Evolutionary conservation across 192 early-diverging fungal genomes (phyloP), one percentile per base, ranked within the genome.

Genomic region (Martensiomyces pterosporus): DNA sequence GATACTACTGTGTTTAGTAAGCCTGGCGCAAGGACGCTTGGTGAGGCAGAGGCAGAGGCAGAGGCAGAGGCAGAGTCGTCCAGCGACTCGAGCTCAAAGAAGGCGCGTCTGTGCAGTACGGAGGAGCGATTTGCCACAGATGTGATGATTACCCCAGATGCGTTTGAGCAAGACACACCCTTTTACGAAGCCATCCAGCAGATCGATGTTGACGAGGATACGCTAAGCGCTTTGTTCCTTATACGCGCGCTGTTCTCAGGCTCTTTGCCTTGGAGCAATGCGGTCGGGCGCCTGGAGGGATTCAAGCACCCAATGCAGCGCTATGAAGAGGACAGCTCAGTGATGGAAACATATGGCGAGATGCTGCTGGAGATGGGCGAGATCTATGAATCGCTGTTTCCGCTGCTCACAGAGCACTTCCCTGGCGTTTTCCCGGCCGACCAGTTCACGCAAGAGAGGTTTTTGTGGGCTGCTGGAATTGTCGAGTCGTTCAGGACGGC

Each of bases 391-490:
- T 29, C 55, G 17, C 54, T 74, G 34, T 74, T 74, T 23, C 70
- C 70, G 27, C 27, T 63, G 39, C 70, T 74, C 14, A 54, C 47
- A 17, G 55, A 66, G 22, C 49, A 57, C 38, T 74, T 66, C 27
- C 58, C 54, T 3, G 43, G 57, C 8, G 51, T 67, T 34, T 67
- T 74, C 9, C 51, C 55, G 2, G 24, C 37, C 1, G 50, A 43
- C 10, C 14, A 32, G 12, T 74, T 67, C 24, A 45, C 70, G 0
- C 23, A 43, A 9, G 64, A 67, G 24, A 23, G 47, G 29, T 74
- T 74, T 33, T n/a, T 74, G 48, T 74, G 70, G 70, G 70, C 70
- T 0, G 59, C 59, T 18, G 68, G 61, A 14, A 23, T 72, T 16
- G 57, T 64, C 39, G 61, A 64, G 43, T 29, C 60, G 23, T 60